These are phyloP conservation scores for Oryza brachyantha DNA, from an alignment of 176 grass and related monocot genomes.

Conservation along the genomic window DNA sequence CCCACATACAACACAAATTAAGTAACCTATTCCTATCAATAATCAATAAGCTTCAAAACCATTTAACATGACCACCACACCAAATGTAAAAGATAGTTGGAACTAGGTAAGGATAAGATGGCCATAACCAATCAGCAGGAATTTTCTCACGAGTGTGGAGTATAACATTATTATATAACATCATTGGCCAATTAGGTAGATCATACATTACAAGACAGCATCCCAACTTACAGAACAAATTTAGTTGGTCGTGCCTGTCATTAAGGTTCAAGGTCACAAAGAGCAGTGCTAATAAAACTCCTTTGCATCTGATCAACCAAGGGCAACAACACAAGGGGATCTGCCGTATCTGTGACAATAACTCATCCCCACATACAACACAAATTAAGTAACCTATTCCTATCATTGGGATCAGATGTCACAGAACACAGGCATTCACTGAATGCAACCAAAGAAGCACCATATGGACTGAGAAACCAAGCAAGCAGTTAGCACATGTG, in stretches of 20 bases:
- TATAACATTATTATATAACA: conserved; percentile 7
- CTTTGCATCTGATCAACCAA: not conserved
- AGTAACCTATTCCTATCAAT: not conserved
- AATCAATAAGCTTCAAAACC: not conserved
- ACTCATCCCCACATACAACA: not conserved
- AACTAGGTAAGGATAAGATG: conserved; percentile 2
- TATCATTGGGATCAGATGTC: not conserved
- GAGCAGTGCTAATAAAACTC: not conserved
- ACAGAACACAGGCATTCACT: not conserved
- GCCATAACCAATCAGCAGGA: not conserved
- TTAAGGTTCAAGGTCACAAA: conserved; percentile 16
- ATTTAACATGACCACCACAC: not conserved
- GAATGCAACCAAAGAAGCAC: conserved; percentile 3
- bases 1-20: not conserved
- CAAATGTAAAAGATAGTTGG: not conserved
- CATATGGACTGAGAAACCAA: not conserved
- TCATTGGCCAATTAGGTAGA: not conserved
- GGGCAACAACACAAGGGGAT: not conserved
- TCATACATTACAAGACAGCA: not conserved
- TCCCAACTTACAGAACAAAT: not conserved
- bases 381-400: not conserved
- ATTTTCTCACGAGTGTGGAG: not conserved
- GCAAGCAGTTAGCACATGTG: not conserved
- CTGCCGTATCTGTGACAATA: not conserved
- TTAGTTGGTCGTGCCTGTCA: not conserved